phyloP scores from a whole-genome alignment of 1,284 basidiomycete species.

The Mycosarcoma maydis region DNA sequence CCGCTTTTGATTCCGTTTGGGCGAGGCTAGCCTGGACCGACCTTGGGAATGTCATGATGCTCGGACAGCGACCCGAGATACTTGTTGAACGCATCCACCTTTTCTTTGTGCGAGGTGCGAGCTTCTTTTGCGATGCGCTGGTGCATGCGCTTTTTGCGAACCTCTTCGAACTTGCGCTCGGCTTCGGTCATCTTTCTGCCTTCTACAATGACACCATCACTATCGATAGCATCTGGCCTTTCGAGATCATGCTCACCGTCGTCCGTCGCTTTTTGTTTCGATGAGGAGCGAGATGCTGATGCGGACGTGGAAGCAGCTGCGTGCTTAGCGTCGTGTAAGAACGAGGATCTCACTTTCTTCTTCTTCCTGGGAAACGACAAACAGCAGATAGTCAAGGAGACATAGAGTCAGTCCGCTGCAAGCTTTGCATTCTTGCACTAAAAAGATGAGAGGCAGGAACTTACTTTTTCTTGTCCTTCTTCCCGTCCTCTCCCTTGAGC shows the following conservation, averaged over 20 bases:
- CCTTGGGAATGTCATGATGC: conserved; percentile 93
- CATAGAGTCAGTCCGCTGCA: not conserved
- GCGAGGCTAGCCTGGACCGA: conserved; percentile 63
- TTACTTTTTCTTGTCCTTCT: conserved; percentile 48
- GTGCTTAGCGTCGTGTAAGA: conserved; percentile 22
- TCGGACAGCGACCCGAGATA: conserved; percentile 88
- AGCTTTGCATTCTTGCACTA: too few relatives aligned
- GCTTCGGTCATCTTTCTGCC: conserved; percentile 81
- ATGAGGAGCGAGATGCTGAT: conserved; percentile 6
- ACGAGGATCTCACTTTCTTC: conserved; percentile 52
- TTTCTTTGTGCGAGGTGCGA: conserved; percentile 90
- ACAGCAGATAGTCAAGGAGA: not conserved
- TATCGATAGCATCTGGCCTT: conserved; percentile 69
- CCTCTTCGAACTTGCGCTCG: conserved; percentile 87
- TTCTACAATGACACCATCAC: conserved; percentile 63
- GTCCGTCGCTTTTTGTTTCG: conserved; percentile 7
- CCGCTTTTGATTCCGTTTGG: too few relatives aligned
- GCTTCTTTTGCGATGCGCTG: conserved; percentile 83
- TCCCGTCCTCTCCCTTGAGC: conserved; percentile 55
- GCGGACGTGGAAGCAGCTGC: conserved; percentile 14
- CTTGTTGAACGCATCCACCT: conserved; percentile 83
- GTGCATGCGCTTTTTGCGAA: conserved; percentile 80
- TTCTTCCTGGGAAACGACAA: conserved; percentile 31
- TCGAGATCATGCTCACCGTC: not conserved
- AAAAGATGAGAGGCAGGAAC: conserved; percentile 6